Base-by-base conservation (phyloP, 2,329 filamentous ascomycete species). In the Colletotrichum graminicola region DNA sequence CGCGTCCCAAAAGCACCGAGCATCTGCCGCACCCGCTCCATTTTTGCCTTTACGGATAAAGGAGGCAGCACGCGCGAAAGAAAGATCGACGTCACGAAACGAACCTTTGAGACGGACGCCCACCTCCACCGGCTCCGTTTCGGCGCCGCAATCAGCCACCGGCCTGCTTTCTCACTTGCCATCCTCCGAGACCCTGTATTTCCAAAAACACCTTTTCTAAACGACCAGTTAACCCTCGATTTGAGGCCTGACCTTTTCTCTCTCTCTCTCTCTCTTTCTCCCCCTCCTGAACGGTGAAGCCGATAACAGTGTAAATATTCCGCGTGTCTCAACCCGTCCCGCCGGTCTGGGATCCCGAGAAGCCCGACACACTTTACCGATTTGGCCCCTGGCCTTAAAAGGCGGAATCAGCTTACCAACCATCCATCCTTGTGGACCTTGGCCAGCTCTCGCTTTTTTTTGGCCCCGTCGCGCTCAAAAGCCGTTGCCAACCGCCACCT, bases 71-170 rank as follows among this genome's bases (percentile, higher is more conserved):
- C 47, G 36, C 47, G 21, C 43, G 39, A 11, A 66, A 34, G 55
- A 23, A n/a, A 16, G 52, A 47, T 47, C 43, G 55, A 71, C 68
- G 68, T 71, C 51, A 72, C 69, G 39, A 49, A 64, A 55, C 69
- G 57, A 71, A 67, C 29, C 51, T 52, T 71, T 52, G 52, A 51
- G 51, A 55, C 68, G 39, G 61, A n/a, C 52, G 39, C 51, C 57
- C 61, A 43, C 23, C 43, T 45, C 60, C 39, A 69, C 54, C 69
- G 69, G 69, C 65, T 69, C 69, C 69, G 69, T 60, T 39, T 72
- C 69, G 69, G 69, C 69, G 36, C 34, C 57, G 57, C 45, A 29
- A 29, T 3, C 34, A 66, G 43, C 68, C 65, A 51, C 47, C 51
- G 39, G 36, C 32, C 49, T 63, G 39, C 23, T 63, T 26, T 36